Evolutionary conservation across 73 alveolate genomes (phyloP).

Genomic region (Vitrella brassicaformis): DNA sequence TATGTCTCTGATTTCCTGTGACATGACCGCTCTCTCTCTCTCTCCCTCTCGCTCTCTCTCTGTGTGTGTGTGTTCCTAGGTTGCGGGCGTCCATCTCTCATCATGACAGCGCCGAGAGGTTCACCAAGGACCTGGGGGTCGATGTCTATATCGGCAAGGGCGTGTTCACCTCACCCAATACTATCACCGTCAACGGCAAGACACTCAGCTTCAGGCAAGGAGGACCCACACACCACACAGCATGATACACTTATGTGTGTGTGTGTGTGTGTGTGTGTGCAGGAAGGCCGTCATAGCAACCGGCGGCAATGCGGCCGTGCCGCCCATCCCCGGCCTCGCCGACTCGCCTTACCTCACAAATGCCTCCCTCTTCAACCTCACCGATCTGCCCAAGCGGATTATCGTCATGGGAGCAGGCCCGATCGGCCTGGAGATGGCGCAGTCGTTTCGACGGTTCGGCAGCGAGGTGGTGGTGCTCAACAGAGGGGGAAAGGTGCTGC

Average conservation of each 20-base stretch:
- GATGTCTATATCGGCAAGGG: constrained; percentile 24
- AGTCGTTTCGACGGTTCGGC: constrained; percentile 52
- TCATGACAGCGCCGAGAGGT: constrained; percentile 9
- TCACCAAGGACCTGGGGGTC: constrained; percentile 9
- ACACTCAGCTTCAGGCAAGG: background rate
- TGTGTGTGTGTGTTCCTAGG: too few relatives aligned
- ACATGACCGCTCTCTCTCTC: constrained; percentile 5
- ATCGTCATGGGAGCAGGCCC: constrained; percentile 55
- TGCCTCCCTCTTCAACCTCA: constrained; percentile 55
- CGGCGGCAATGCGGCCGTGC: constrained; percentile 25
- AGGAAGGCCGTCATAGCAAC: constrained; percentile 18
- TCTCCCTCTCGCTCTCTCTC: too few relatives aligned
- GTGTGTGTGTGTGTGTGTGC: too few relatives aligned
- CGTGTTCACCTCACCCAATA: background rate
- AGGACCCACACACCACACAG: too few relatives aligned
- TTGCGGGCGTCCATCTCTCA: constrained; percentile 18
- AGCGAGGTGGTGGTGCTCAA: constrained; percentile 36
- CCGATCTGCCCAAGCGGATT: constrained; percentile 36
- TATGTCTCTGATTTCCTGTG: background rate
- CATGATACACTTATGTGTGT: too few relatives aligned
- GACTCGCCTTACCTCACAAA: constrained; percentile 42
- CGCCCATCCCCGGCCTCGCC: constrained; percentile 5
- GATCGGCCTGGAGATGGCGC: constrained; percentile 63
- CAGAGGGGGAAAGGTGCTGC: constrained; percentile 17
- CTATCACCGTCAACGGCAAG: background rate